Evolutionary conservation across 2,329 filamentous ascomycete genomes (phyloP).

Genomic region (Phaeosphaeria sp.): DNA sequence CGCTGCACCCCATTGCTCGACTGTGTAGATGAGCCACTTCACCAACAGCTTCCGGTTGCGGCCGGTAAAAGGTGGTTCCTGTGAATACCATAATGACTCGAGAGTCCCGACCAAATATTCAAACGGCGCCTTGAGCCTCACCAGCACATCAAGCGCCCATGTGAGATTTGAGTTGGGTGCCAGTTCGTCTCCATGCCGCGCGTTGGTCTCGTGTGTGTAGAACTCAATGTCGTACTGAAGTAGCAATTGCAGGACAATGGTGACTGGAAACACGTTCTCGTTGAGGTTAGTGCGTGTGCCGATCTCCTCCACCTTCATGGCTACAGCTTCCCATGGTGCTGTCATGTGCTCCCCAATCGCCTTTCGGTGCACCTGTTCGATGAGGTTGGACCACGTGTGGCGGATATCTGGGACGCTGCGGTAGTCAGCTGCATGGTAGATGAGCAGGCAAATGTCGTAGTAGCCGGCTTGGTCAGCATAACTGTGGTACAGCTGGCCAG

Average conservation of each 20-base stretch:
- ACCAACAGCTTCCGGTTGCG: slow-evolving; percentile 63
- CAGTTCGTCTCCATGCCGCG: slow-evolving; percentile 12
- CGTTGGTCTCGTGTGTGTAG: slow-evolving; percentile 50
- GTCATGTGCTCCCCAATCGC: slow-evolving; percentile 56
- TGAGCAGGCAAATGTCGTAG: slow-evolving; percentile 90
- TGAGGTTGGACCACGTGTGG: slow-evolving; percentile 82
- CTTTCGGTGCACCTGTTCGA: slow-evolving; percentile 68
- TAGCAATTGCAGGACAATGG: slow-evolving; percentile 44
- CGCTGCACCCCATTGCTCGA: slow-evolving; percentile 66
- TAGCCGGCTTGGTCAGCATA: slow-evolving; percentile 92
- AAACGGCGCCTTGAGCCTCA: slow-evolving; percentile 67
- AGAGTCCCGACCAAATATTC: slow-evolving; percentile 68
- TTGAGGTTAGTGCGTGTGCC: slow-evolving; percentile 64
- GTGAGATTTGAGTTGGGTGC: slow-evolving; percentile 44
- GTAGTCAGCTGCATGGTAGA: slow-evolving; percentile 91
- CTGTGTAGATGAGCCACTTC: slow-evolving; percentile 67
- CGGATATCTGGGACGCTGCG: slow-evolving; percentile 85
- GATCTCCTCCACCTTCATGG: slow-evolving; percentile 64
- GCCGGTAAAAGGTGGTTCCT: slow-evolving; percentile 69
- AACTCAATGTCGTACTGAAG: slow-evolving; percentile 57
- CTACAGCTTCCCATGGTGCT: slow-evolving; percentile 74
- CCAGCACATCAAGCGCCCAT: slow-evolving; percentile 71
- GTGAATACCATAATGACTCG: slow-evolving; percentile 71
- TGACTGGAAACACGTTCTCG: slow-evolving; percentile 63
- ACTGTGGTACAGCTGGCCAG: slow-evolving; percentile 79